phyloP scores from a whole-genome alignment of 2,329 filamentous ascomycete genomes.

The Sclerotinia trifoliorum region DNA sequence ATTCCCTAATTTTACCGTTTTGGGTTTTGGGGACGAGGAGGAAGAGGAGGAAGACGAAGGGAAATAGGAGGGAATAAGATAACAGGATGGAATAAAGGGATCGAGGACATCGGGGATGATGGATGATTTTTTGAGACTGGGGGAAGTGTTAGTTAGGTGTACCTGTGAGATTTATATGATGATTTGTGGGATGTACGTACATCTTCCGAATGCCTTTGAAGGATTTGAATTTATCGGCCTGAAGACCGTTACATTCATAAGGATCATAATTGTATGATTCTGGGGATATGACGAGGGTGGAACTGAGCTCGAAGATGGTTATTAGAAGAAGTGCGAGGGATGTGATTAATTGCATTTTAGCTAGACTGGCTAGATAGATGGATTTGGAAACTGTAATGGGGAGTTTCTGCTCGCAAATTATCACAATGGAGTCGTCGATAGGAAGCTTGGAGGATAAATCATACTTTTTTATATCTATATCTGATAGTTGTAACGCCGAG shows the following conservation, averaged over 20 bases:
- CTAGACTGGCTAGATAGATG: neutral
- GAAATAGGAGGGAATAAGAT: neutral
- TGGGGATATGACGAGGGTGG: neutral
- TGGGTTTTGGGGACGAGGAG: neutral
- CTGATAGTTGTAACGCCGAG: neutral
- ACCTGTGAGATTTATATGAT: neutral
- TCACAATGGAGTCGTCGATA: neutral
- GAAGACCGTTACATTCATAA: neutral
- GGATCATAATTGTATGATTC: neutral
- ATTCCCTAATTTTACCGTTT: slow-evolving; percentile 34
- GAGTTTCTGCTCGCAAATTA: neutral
- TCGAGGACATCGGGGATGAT: slow-evolving; percentile 15
- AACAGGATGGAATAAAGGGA: slow-evolving; percentile 11
- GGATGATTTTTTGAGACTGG: slow-evolving; percentile 9
- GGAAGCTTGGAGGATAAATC: neutral
- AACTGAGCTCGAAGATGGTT: neutral
- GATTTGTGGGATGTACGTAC: neutral
- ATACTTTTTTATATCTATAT: neutral
- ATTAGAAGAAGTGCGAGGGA: neutral
- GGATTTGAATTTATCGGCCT: neutral
- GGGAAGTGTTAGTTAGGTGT: neutral
- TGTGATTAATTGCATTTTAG: neutral
- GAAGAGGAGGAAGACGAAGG: neutral
- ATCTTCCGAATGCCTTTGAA: neutral
- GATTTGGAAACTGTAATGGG: neutral